These are phyloP conservation scores for Chlorencoelia australis DNA, from an alignment of 2,329 filamentous ascomycete species.

Conservation along the genomic window DNA sequence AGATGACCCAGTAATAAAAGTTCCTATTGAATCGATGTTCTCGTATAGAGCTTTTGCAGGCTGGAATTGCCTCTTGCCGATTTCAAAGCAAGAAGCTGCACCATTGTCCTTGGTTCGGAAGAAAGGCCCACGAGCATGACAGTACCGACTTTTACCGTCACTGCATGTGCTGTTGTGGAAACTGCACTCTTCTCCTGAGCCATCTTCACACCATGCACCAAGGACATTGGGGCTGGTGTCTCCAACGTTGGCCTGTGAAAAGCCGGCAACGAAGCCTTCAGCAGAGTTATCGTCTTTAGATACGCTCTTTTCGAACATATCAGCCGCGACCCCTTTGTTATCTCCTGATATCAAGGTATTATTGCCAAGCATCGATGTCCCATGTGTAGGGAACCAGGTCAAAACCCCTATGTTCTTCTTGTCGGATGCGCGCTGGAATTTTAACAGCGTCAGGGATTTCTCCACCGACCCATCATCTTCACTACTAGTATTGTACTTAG, in stretches of 20 bases:
- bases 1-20: conserved; percentile 46
- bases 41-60: conserved; percentile 52
- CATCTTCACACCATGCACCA: conserved; percentile 85
- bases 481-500: conserved; percentile 46
- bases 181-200: conserved; percentile 59
- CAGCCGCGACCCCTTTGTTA: conserved; percentile 90
- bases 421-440: conserved; percentile 65
- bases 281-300: conserved; percentile 43
- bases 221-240: conserved; percentile 84
- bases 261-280: conserved; percentile 73
- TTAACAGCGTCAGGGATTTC: conserved; percentile 70
- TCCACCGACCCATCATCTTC: conserved; percentile 50
- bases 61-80: conserved; percentile 61
- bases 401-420: conserved; percentile 69
- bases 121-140: conserved; percentile 63
- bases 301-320: conserved; percentile 67
- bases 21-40: conserved; percentile 33
- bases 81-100: conserved; percentile 64
- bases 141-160: conserved; percentile 57
- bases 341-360: conserved; percentile 89
- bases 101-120: conserved; percentile 61
- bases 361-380: conserved; percentile 83
- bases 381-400: conserved; percentile 88
- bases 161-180: conserved; percentile 77
- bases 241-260: conserved; percentile 84